Base-by-base conservation (phyloP, 345 rosid species). In the Populus tremula region DNA sequence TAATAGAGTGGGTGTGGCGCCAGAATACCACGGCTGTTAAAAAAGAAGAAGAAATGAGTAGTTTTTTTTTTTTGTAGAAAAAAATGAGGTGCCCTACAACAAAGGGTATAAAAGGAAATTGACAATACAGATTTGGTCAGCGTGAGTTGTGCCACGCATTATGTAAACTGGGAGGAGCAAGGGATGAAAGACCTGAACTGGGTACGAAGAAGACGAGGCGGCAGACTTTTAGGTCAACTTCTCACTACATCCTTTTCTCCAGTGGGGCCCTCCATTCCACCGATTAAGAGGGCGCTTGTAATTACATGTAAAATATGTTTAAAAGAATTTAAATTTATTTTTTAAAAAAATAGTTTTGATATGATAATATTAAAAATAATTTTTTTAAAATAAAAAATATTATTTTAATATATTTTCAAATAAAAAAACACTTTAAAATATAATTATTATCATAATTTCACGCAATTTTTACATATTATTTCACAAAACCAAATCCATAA, bases 111-210 rank as follows among this genome's bases (percentile, higher is more conserved):
- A 39, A 29, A 17, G 81, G 61, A 70, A 78, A 65, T 21, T 5
- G 6, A 18, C 4, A 4, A 0, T 0, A 6, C 2, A 54, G 82
- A 74, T 63, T 66, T 73, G 50, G 75, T 81, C 81, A 80, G 88
- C 83, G 77, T 74, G 77, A 81, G 74, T 71, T 79, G 78, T 83
- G 88, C 67, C 78, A 47, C 79, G 77, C 83, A 69, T 86, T 50
- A 33, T 49, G 82, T 70, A 67, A 67, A 73, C 64, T 47, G 84
- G 36, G 36, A 33, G 72, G 78, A 70, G 16, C 67, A 49, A 56
- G 16, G 7, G 8, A 8, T 53, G 59, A 53, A 53, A 56, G 67
- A 67, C 80, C 77, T 71, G 76, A 77, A 64, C 39, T 5, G 43
- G 53, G 53, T 8, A n/a, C 64, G 16, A 59, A 59, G 63, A 59